Base-by-base conservation (phyloP, 2,329 filamentous ascomycete species). In the Arthrocladium fulminans region DNA sequence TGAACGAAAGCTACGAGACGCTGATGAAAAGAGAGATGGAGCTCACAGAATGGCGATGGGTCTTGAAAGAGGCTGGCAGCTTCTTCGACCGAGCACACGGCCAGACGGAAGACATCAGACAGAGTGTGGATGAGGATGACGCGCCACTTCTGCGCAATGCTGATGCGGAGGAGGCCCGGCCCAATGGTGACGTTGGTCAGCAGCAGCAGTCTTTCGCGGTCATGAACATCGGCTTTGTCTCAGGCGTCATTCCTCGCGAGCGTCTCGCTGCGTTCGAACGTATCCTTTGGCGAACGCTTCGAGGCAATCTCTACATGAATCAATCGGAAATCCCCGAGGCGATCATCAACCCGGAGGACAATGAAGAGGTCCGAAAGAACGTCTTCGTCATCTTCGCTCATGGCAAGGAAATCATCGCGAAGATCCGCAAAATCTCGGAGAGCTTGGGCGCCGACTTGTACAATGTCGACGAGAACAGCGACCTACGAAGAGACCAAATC, bases 341-440 rank as follows among this genome's bases (percentile, higher is more conserved):
- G 30, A 84, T 98, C 59, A 76, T 95, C 65, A 87, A 98, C 66
- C 90, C 92, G 13, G 78, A 84, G 63, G 95, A 81, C 71, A 96
- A 97, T 65, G 90, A 97, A 70, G 76, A 86, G 55, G 77, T 94
- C 59, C 81, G 85, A 73, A 98, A 98, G 81, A 98, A 96, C 60
- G 92, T 98, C 48, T 98, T 98, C 63, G 90, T 98, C 63, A 98
- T 98, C 67, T 98, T 98, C 61, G 92, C 92, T 10, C 92, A 98
- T 63, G 92, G 92, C 64, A 95, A 95, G 70, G 90, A 97, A 69
- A 95, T 98, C 59, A 82, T 98, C 60, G 86, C 89, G 63, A 98
- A 98, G 80, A 97, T 98, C 64, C 83, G 92, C 63, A 97, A 96
- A 77, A 97, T 98, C 53, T 97, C 90, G 1, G 92, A 98, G 71